Evolutionary conservation across 2,329 filamentous ascomycete species (phyloP).

Genomic region (Fusarium torulosum): DNA sequence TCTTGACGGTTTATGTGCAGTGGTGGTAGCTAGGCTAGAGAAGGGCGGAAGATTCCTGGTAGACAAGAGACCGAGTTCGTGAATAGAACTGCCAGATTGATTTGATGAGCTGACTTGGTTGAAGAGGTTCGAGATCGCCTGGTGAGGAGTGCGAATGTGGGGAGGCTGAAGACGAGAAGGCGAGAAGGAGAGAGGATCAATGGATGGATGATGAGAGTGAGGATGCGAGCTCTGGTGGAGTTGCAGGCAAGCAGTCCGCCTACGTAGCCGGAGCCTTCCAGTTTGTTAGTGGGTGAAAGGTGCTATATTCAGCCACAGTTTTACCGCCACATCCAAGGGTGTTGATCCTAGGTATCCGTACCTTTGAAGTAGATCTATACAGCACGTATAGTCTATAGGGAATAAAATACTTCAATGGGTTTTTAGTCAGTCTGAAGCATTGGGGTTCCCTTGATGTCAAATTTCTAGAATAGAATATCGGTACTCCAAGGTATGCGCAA

Average conservation of each 20-base stretch:
- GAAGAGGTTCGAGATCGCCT: background rate
- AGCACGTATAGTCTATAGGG: too few species aligned
- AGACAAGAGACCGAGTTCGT: constrained; percentile 5
- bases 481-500: background rate
- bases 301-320: constrained; percentile 33
- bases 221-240: constrained; percentile 47
- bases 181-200: constrained; percentile 25
- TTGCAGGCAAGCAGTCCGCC: constrained; percentile 56
- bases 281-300: constrained; percentile 16
- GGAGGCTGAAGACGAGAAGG: constrained; percentile 26
- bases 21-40: constrained; percentile 26
- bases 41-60: constrained; percentile 20
- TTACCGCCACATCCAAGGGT: constrained; percentile 34
- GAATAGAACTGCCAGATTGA: background rate
- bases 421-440: too few species aligned
- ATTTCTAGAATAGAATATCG: too few species aligned
- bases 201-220: constrained; percentile 32
- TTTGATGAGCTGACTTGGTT: background rate
- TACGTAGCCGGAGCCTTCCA: constrained; percentile 51
- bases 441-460: too few species aligned
- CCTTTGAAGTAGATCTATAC: too few species aligned
- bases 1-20: constrained; percentile 66
- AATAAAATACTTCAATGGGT: too few species aligned
- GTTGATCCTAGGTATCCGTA: too few species aligned
- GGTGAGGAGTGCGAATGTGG: constrained; percentile 7